phyloP scores from a whole-genome alignment of 169 alveolate genomes.

The Pseudocohnilembus persalinus region DNA sequence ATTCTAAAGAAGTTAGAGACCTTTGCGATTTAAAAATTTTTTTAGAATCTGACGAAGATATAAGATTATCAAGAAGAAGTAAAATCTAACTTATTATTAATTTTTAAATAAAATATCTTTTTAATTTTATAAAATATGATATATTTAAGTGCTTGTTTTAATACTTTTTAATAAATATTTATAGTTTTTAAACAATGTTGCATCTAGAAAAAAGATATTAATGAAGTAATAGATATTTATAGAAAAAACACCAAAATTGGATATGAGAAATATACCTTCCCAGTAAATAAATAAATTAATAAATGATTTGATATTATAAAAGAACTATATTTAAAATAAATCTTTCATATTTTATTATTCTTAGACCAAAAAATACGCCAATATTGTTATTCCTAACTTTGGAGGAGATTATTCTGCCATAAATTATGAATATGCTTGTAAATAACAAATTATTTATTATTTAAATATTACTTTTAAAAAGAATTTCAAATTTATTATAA shows the following conservation, averaged over 20 bases:
- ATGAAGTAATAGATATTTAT: constrained; percentile 1
- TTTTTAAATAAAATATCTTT: neutral
- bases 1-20: constrained; percentile 11
- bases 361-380: constrained; percentile 61
- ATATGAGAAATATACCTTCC: constrained; percentile 16
- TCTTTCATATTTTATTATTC: constrained; percentile 5
- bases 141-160: no score
- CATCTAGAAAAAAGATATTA: constrained; percentile 2
- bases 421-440: neutral
- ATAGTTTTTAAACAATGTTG: constrained; percentile 10
- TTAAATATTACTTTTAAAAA: no score
- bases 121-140: no score
- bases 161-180: no score
- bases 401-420: constrained; percentile 36
- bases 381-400: constrained; percentile 62
- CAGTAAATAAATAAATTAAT: neutral
- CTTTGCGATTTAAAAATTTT: constrained; percentile 48
- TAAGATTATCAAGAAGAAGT: constrained; percentile 63
- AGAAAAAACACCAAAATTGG: constrained; percentile 15
- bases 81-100: neutral
- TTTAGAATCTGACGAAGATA: constrained; percentile 68
- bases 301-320: neutral
- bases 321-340: no score
- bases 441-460: no score
- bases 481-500: no score